Base-by-base conservation (phyloP, 345 rosid genomes). In the Viola odorata region DNA sequence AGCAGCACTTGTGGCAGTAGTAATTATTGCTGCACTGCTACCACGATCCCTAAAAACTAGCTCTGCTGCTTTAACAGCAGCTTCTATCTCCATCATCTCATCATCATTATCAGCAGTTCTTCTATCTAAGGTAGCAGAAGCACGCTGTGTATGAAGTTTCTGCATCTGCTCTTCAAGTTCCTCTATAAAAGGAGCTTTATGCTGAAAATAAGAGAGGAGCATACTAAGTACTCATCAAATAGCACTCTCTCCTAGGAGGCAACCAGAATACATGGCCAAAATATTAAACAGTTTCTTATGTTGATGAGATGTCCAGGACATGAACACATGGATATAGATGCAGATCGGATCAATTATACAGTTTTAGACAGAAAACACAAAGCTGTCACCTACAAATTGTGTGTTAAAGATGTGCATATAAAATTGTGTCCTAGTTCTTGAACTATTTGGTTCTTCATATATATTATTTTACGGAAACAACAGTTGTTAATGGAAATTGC, bases 101-200 rank as follows among this genome's bases (percentile, higher is more conserved):
- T 94, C 99, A 48, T 78, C 79, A 71, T 81, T 82, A 70, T 88
- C 94, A 51, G 96, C 89, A 50, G 67, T 62, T 82, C 97, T 88
- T 78, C 97, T 88, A 77, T 90, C 96, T 53, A 81, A 52, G 53
- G 76, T 47, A 69, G 95, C 72, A 15, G 80, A 77, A 45, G 97
- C 96, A 48, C 85, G 96, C 53, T 82, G 81, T 70, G 84, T 82
- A 68, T 86, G 81, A 63, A 89, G 88, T 61, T 84, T 85, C 73
- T 86, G 94, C 87, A 90, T 86, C 54, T 80, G 90, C 55, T 78
- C 92, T 68, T 94, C 99, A 51, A 90, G 79, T 78, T 86, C 96
- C 74, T 94, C 99, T 48, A 94, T 86, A 53, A 73, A 81, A 55
- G 95, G 84, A 62, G 96, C 97, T 72, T 88, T 94, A 66, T 83